Conservation (phyloP, 2,329 filamentous ascomycete species). For the Trichoderma hamatum region DNA sequence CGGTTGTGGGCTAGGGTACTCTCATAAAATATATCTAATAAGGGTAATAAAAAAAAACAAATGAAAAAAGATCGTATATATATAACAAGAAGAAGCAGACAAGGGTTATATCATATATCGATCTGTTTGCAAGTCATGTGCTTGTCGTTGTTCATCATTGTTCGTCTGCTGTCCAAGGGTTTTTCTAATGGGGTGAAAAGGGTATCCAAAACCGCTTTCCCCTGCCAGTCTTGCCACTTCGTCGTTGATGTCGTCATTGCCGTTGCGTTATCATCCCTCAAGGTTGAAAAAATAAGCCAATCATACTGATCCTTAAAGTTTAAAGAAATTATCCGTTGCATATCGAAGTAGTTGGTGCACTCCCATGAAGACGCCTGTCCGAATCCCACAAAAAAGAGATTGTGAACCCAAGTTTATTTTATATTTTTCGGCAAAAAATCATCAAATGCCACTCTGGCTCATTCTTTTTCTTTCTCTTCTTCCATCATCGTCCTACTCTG, state of each 20-base stretch:
- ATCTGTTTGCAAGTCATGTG: constrained; percentile 21
- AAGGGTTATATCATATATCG: constrained; percentile 23
- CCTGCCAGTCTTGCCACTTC: constrained; percentile 17
- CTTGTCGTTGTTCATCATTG: constrained; percentile 22
- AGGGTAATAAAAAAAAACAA: constrained; percentile 15
- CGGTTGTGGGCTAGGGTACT: neutral
- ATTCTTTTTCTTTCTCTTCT: neutral
- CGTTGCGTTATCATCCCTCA: constrained; percentile 20
- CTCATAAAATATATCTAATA: neutral
- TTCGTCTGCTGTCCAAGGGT: constrained; percentile 23
- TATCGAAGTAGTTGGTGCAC: constrained; percentile 22
- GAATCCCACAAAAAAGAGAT: constrained; percentile 3
- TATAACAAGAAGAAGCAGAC: constrained; percentile 8
- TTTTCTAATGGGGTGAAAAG: neutral
- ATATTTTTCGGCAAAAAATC: neutral
- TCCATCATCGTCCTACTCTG: constrained; percentile 36
- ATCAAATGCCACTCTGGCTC: constrained; percentile 14
- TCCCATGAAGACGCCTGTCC: constrained; percentile 22
- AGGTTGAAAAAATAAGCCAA: constrained; percentile 17
- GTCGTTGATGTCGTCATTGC: constrained; percentile 22
- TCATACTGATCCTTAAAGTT: constrained; percentile 18
- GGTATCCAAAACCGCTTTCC: constrained; percentile 17
- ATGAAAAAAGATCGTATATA: constrained; percentile 6
- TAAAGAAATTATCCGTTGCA: constrained; percentile 22
- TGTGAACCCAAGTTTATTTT: constrained; percentile 10